Evolutionary conservation across 1,284 basidiomycete species (phyloP), one percentile per base, ranked within the genome.

Genomic region (Heterobasidion occidentale): DNA sequence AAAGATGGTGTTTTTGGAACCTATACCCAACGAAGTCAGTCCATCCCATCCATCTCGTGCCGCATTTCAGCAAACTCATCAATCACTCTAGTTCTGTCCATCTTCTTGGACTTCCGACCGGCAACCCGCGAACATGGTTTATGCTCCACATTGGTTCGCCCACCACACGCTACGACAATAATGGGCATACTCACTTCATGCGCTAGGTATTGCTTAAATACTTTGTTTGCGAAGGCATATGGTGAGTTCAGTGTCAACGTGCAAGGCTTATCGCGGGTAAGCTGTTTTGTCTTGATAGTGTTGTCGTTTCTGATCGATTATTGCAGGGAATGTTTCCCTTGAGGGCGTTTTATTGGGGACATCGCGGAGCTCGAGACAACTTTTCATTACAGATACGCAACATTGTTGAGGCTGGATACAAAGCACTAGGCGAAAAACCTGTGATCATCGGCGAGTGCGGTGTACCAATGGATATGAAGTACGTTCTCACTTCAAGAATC

Each of bases 381-480:
- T 97, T 87, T 67, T 72, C 80, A 9, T 68, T 88, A 3, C 94
- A 97, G 64, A 86, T 97, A 47, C 74, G 77, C n/a, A 94, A 86
- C 59, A 80, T 96, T 48, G 82, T 91, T 4, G 75, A 87, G 52
- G 76, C 79, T 36, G 84, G 79, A 0, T 83, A 90, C 62, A 70
- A 77, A 36, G 75, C 80, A 3, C 75, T 96, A 0, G 90, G 89
- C 33, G 88, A 93, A 64, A 79, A 73, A 11, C 94, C 94, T 9
- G 80, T 92, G 38, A 71, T 96, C 8, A 83, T 98, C 60, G 94
- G 94, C 33, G 94, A 98, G 69, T 91, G 88, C 61, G 94, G 94
- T 36, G 78, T 96, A 44, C 94, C 94, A 0, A 94, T 97, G 85
- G 94, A 98, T 65, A 81, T 96, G 77, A 96, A 97, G 90, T 92